phyloP scores from a whole-genome alignment of 805 yeast species.

The Tetrapisispora iriomotensis region DNA sequence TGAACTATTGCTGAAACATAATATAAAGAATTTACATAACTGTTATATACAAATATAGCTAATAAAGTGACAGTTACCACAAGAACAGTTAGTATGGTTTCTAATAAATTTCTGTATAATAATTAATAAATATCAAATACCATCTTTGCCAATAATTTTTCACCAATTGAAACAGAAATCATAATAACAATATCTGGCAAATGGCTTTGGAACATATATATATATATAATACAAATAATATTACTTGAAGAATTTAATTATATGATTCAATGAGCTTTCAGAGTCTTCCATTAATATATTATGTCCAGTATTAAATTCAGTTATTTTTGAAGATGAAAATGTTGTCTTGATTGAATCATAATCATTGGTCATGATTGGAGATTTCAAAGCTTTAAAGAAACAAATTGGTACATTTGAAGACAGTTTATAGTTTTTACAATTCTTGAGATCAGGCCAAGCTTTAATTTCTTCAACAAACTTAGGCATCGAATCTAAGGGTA shows the following conservation, averaged over 20 bases:
- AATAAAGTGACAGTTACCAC: background rate
- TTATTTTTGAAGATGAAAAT: slow-evolving; percentile 20
- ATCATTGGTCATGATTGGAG: slow-evolving; percentile 33
- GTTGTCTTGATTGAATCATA: slow-evolving; percentile 13
- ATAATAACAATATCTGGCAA: background rate
- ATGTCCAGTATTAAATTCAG: slow-evolving; percentile 26
- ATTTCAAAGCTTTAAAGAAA: slow-evolving; percentile 36
- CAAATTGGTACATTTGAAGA: slow-evolving; percentile 28
- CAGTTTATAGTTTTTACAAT: background rate
- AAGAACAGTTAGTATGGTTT: background rate
- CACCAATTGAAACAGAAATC: background rate
- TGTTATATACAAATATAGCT: background rate
- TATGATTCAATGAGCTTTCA: slow-evolving; percentile 9
- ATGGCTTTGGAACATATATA: background rate
- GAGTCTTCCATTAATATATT: slow-evolving; percentile 22
- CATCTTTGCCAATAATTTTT: too few species aligned
- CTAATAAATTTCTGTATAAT: background rate
- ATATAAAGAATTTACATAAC: background rate
- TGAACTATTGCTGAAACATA: background rate
- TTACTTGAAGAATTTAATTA: slow-evolving; percentile 14
- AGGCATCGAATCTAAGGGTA: slow-evolving; percentile 22
- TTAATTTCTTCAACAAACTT: slow-evolving; percentile 15
- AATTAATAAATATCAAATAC: too few species aligned
- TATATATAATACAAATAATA: background rate
- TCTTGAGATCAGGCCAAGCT: slow-evolving; percentile 15